Evolutionary conservation across 208 protist species (phyloP).

Genomic region (Herpetomonas samuelpessoai): DNA sequence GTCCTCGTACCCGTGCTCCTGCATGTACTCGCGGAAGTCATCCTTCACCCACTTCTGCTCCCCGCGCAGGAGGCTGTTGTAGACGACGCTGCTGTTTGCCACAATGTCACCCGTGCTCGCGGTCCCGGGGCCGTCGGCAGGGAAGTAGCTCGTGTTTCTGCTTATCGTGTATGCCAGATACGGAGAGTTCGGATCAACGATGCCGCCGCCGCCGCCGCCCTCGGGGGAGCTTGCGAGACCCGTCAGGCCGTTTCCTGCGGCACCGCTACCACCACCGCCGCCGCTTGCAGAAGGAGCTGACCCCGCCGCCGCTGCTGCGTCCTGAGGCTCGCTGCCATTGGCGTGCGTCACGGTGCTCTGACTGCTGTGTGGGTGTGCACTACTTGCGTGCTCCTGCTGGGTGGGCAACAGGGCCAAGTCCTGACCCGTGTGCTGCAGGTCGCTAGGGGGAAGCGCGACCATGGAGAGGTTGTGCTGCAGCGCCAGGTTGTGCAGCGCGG

Average conservation of each 20-base stretch:
- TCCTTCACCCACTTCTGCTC: background rate
- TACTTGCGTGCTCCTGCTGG: background rate
- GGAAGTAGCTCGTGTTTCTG: background rate
- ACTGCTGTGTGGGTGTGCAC: background rate
- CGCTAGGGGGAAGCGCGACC: background rate
- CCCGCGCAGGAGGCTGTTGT: background rate
- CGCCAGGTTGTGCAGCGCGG: background rate
- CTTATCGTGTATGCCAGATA: background rate
- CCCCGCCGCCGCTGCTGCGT: too few relatives aligned
- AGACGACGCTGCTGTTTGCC: background rate
- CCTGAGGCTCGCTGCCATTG: background rate
- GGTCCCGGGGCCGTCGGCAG: background rate
- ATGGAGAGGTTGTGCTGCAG: background rate
- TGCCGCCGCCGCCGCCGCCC: background rate
- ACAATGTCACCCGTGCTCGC: background rate
- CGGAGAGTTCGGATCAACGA: background rate
- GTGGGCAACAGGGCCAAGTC: background rate
- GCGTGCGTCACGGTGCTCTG: background rate
- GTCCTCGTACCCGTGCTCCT: slow-evolving; percentile 16
- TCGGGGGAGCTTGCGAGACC: background rate
- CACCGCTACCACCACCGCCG: background rate
- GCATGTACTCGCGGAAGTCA: slow-evolving; percentile 6
- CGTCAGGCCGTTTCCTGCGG: background rate
- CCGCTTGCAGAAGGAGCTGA: too few relatives aligned
- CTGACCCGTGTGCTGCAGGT: background rate